A percentile compares a stretch with the other conserved stretches of the same genome.
These are phyloP conservation scores for Rhizophora apiculata DNA, from an alignment of 345 rosid genomes.

Conservation along the genomic window DNA sequence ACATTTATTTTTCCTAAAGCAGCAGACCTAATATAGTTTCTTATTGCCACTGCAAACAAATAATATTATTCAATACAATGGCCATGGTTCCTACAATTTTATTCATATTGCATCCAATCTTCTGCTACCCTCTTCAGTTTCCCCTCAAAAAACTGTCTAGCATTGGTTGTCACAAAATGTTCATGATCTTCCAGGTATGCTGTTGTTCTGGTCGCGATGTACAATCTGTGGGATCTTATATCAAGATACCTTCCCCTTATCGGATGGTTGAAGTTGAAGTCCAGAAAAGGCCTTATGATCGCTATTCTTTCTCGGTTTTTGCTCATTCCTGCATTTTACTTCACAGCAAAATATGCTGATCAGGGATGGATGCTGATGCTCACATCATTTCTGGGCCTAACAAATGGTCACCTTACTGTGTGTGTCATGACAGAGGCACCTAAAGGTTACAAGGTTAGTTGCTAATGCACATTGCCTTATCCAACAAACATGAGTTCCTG, in stretches of 20 bases:
- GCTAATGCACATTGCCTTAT: background rate
- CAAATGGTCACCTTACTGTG: slow-evolving; percentile 78
- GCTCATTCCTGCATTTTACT: slow-evolving; percentile 78
- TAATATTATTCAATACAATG: background rate
- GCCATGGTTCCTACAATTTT: background rate
- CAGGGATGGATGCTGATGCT: slow-evolving; percentile 93
- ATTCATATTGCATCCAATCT: background rate
- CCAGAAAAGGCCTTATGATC: slow-evolving; percentile 54
- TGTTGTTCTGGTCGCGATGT: slow-evolving; percentile 61
- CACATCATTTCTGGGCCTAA: slow-evolving; percentile 59
- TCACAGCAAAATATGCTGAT: slow-evolving; percentile 79
- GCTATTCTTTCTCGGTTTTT: slow-evolving; percentile 56
- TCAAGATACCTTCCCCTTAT: slow-evolving; percentile 62
- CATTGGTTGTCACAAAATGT: background rate
- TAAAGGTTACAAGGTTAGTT: slow-evolving; percentile 76
- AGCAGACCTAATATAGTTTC: too few species aligned
- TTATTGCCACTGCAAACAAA: background rate
- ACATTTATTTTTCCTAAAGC: too few species aligned
- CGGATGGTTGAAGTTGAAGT: slow-evolving; percentile 53
- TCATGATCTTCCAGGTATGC: slow-evolving; percentile 49
- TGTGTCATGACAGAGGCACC: slow-evolving; percentile 82
- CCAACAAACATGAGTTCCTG: background rate
- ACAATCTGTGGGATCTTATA: slow-evolving; percentile 66
- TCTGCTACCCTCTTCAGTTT: background rate
- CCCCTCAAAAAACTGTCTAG: background rate